Conservation (phyloP, 2,329 filamentous ascomycete genomes). For the Ceratocystiopsis minuta region DNA sequence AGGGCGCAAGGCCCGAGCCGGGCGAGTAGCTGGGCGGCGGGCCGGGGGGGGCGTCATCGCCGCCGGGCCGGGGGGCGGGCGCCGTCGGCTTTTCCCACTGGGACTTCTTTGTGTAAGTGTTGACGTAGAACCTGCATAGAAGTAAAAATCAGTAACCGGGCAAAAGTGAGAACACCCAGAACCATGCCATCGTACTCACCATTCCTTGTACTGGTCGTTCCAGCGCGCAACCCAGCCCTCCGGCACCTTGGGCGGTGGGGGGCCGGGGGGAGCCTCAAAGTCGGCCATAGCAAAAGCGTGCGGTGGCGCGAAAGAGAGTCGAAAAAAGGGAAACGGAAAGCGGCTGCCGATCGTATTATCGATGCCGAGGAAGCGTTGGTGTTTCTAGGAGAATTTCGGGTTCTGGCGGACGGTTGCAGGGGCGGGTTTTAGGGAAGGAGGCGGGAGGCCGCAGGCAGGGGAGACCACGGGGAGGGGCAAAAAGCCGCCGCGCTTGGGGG, state of each 20-base stretch:
- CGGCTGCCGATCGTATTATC: too few relatives aligned
- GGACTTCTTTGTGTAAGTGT: conserved; percentile 71
- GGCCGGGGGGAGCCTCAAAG: conserved; percentile 33
- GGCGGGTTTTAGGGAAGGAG: too few relatives aligned
- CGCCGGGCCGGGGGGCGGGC: conserved; percentile 32
- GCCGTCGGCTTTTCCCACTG: conserved; percentile 75
- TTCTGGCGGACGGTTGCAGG: too few relatives aligned
- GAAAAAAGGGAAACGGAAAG: too few relatives aligned
- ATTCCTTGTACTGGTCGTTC: conserved; percentile 80
- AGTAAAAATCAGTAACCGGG: background rate
- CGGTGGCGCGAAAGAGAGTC: too few relatives aligned
- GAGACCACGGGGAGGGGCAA: too few relatives aligned
- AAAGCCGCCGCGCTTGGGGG: too few relatives aligned
- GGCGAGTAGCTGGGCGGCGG: conserved; percentile 51
- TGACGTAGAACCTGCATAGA: conserved; percentile 64
- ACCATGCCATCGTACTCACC: conserved; percentile 19
- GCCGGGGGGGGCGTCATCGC: conserved; percentile 28
- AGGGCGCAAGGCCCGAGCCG: conserved; percentile 25
- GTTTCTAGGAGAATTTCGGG: too few relatives aligned
- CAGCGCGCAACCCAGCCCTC: conserved; percentile 75
- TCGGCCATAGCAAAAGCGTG: conserved; percentile 24
- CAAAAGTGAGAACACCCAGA: background rate
- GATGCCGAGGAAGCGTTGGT: too few relatives aligned
- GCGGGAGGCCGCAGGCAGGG: too few relatives aligned
- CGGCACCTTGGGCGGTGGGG: conserved; percentile 43